A percentile compares a stretch with the other conserved stretches of the same genome.
phyloP scores from a whole-genome alignment of 768 basidiomycete species.

The Kockovaella imperatae region DNA sequence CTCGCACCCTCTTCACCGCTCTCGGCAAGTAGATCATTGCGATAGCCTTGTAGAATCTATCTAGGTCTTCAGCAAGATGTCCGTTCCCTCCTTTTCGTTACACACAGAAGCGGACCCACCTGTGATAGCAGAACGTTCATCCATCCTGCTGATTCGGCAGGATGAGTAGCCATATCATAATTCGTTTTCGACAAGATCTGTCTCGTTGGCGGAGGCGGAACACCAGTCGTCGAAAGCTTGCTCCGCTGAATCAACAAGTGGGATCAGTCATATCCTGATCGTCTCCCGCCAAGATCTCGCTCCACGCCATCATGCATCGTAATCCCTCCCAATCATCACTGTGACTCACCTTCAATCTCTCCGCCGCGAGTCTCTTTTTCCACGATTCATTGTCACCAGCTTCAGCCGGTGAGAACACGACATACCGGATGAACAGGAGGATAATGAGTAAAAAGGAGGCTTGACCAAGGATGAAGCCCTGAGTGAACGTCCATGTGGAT shows the following conservation, averaged over 20 bases:
- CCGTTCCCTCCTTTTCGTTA: too few relatives aligned
- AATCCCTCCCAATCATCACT: too few relatives aligned
- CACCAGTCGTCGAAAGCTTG: slow-evolving; percentile 31
- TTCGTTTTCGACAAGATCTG: slow-evolving; percentile 43
- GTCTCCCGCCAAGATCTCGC: too few relatives aligned
- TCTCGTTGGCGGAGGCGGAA: slow-evolving; percentile 31
- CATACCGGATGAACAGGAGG: slow-evolving; percentile 77
- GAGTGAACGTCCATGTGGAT: slow-evolving; percentile 65
- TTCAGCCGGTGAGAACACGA: slow-evolving; percentile 67
- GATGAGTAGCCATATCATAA: slow-evolving; percentile 46
- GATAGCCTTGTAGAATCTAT: slow-evolving; percentile 64
- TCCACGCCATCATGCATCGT: too few relatives aligned
- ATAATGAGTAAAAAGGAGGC: slow-evolving; percentile 73
- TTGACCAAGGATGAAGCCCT: slow-evolving; percentile 87
- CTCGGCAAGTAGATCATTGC: slow-evolving; percentile 59
- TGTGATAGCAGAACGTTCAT: slow-evolving; percentile 77
- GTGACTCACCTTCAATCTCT: slow-evolving; percentile 35
- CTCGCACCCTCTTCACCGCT: slow-evolving; percentile 81
- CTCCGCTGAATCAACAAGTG: slow-evolving; percentile 7
- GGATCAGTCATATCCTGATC: not conserved
- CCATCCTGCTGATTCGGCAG: slow-evolving; percentile 78
- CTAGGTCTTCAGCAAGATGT: slow-evolving; percentile 51
- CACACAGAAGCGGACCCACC: slow-evolving; percentile 48
- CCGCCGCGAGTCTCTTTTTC: slow-evolving; percentile 20
- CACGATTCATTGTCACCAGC: slow-evolving; percentile 46